Conservation (phyloP, 495 filamentous ascomycete species). For the Saxophila tyrrhenica region DNA sequence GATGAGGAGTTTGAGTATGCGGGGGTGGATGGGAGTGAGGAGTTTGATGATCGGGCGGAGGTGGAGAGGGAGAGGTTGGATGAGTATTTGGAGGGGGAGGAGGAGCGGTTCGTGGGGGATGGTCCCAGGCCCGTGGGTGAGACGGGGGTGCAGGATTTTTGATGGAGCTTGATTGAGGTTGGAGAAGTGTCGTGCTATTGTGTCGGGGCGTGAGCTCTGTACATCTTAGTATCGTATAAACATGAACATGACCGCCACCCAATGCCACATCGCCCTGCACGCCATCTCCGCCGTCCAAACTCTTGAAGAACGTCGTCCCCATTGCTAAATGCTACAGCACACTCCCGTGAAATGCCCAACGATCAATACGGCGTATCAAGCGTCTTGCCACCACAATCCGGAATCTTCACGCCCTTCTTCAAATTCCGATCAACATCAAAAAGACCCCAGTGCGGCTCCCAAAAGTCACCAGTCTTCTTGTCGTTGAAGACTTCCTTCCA, state of each 20-base stretch:
- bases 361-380: neutral
- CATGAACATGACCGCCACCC: neutral
- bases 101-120: constrained; percentile 30
- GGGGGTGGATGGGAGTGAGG: constrained; percentile 55
- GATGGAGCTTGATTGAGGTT: too few species aligned
- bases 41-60: constrained; percentile 50
- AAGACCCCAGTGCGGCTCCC: constrained; percentile 92
- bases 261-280: neutral
- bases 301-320: neutral
- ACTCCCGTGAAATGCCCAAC: neutral
- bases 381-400: constrained; percentile 66
- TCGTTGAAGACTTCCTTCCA: constrained; percentile 76
- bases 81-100: constrained; percentile 64
- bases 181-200: too few species aligned
- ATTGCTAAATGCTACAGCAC: neutral
- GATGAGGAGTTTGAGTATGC: constrained; percentile 70
- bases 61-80: constrained; percentile 50
- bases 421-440: constrained; percentile 79
- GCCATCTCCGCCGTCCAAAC: neutral
- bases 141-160: constrained; percentile 77
- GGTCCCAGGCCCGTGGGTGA: constrained; percentile 43
- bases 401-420: constrained; percentile 77
- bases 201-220: neutral
- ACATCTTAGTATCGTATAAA: neutral
- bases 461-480: constrained; percentile 43